Base-by-base conservation (phyloP, 768 basidiomycete genomes). In the Gymnopilus dilepis region DNA sequence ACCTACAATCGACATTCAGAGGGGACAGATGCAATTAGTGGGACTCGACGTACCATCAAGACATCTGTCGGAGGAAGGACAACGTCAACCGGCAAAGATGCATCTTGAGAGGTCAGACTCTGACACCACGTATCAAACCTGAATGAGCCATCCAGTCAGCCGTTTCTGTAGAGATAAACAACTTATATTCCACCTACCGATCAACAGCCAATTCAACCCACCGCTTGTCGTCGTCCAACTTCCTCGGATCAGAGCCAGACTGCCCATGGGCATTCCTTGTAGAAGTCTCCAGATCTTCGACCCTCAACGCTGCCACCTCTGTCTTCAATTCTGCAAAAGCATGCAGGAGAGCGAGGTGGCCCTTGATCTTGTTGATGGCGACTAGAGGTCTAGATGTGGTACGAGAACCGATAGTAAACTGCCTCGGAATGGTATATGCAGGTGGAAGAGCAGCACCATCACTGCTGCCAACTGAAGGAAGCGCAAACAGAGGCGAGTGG, bases 131-230 rank as follows among this genome's bases (percentile, higher is more conserved):
- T 51, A 51, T 73, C 75, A 57, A 77, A 76, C 24, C 76, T 76
- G 56, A 6, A 26, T 24, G 26, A 7, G 24, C 30, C 15, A 28
- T 26, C 45, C 19, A 21, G 5, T 12, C 21, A 22, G 15, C 37
- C 33, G n/a, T 30, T 19, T 51, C 30, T 31, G 15, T 31, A 4
- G 15, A 2, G 28, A 22, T 17, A 33, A 8, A 19, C 11, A 53
- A 38, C 6, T 5, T 38, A 2, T 6, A 0, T 22, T 19, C 24
- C 48, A 59, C 68, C 21, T 26, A 77, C 76, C 76, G 65, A 59
- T 79, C 77, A 8, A 76, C 78, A 17, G 77, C 73, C 48, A 76
- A 58, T 3, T 68, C 71, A 2, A 79, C 75, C 60, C 78, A 77
- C 74, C n/a, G n/a, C n/a, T n/a, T n/a, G n/a, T n/a, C n/a, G n/a